These are phyloP conservation scores for Xylariaceae sp. DNA, from an alignment of 2,329 filamentous ascomycete genomes.

Conservation along the genomic window DNA sequence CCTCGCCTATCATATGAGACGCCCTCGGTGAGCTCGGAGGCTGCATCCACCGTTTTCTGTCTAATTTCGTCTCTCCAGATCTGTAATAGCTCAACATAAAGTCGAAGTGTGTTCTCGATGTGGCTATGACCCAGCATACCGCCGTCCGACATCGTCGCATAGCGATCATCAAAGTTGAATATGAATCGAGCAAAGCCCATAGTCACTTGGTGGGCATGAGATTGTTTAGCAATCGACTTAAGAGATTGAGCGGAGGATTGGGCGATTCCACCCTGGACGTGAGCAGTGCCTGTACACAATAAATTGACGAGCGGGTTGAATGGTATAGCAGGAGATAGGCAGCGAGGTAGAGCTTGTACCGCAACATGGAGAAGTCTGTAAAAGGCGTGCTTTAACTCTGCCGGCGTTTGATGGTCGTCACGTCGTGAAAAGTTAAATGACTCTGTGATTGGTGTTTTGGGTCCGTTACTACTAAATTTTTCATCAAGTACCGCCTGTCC, in stretches of 20 bases:
- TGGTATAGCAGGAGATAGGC: slow-evolving; percentile 82
- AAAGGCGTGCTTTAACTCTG: slow-evolving; percentile 88
- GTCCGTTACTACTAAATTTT: slow-evolving; percentile 81
- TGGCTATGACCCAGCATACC: slow-evolving; percentile 92
- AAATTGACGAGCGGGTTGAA: slow-evolving; percentile 93
- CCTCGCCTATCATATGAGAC: slow-evolving; percentile 64
- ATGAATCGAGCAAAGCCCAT: slow-evolving; percentile 97
- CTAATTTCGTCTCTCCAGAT: slow-evolving; percentile 99
- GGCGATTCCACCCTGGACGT: slow-evolving; percentile 89
- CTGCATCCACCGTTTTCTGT: slow-evolving; percentile 73
- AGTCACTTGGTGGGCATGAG: slow-evolving; percentile 89
- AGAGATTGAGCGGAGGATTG: slow-evolving; percentile 86
- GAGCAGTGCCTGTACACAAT: slow-evolving; percentile 91
- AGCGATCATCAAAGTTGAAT: slow-evolving; percentile 96
- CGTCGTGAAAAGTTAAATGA: slow-evolving; percentile 86
- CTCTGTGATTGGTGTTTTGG: slow-evolving; percentile 92
- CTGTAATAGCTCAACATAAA: slow-evolving; percentile 89
- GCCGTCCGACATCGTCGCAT: slow-evolving; percentile 96
- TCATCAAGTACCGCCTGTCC: slow-evolving; percentile 94
- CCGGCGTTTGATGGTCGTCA: slow-evolving; percentile 68
- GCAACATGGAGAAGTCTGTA: slow-evolving; percentile 95
- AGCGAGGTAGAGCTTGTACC: slow-evolving; percentile 92
- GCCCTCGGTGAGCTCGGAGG: slow-evolving; percentile 60
- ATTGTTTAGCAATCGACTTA: slow-evolving; percentile 91
- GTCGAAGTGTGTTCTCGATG: slow-evolving; percentile 86